Percentiles rank a stretch among this genome's conserved stretches.
These are phyloP conservation scores for Nymphaea thermarum DNA, from an alignment of 164 flowering plant species.

Conservation along the genomic window DNA sequence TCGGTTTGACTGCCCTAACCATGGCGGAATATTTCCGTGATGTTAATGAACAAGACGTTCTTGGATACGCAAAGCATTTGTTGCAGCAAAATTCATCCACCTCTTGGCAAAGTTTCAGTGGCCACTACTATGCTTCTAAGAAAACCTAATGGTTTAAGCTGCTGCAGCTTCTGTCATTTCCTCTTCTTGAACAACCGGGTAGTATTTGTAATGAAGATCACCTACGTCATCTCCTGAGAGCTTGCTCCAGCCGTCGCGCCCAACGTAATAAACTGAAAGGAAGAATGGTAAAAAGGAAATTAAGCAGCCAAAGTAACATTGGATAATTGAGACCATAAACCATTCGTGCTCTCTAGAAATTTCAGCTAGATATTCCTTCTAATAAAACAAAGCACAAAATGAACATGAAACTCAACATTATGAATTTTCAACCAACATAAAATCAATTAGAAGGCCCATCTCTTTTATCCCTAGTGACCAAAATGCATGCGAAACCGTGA, in stretches of 20 bases:
- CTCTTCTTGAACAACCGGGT: slow-evolving; percentile 57
- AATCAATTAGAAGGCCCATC: too few relatives aligned
- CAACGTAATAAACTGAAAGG: slow-evolving; percentile 52
- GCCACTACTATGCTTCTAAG: neutral
- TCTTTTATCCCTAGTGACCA: too few relatives aligned
- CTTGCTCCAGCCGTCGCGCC: slow-evolving; percentile 81
- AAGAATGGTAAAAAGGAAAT: neutral
- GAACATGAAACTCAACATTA: too few relatives aligned
- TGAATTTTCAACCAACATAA: too few relatives aligned
- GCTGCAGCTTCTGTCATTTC: slow-evolving; percentile 65
- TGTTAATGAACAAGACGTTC: too few relatives aligned
- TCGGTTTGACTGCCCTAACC: too few relatives aligned
- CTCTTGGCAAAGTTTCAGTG: neutral
- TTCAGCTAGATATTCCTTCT: neutral
- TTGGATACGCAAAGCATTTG: neutral
- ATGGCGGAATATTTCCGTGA: too few relatives aligned
- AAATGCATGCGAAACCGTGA: too few relatives aligned
- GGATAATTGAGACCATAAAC: neutral
- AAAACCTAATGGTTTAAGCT: neutral
- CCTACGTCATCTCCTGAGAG: slow-evolving; percentile 90
- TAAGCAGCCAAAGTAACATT: neutral
- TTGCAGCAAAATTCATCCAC: neutral
- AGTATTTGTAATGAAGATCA: slow-evolving; percentile 76
- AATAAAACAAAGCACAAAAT: too few relatives aligned
- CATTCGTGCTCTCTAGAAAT: neutral